Conservation (phyloP, 1,139 yeast species). For the Oligophagozyma castellii region DNA sequence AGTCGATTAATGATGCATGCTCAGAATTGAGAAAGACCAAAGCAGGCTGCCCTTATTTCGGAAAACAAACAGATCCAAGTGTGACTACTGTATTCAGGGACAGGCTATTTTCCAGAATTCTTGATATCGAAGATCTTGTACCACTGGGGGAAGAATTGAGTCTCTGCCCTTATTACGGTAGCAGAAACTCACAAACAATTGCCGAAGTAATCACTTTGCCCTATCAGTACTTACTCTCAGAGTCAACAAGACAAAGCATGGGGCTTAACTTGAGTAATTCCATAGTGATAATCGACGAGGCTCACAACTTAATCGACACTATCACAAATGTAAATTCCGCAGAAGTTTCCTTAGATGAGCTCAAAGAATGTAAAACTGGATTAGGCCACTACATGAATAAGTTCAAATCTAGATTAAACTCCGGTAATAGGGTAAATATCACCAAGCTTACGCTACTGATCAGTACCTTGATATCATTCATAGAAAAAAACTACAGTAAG, state of each 20-base stretch:
- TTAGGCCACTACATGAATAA: constrained; percentile 43
- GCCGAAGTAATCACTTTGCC: constrained; percentile 78
- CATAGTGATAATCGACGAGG: constrained; percentile 79
- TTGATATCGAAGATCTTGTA: constrained; percentile 75
- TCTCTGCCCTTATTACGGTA: constrained; percentile 75
- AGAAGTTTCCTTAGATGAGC: constrained; percentile 37
- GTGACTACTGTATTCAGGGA: constrained; percentile 42
- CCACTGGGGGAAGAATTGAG: constrained; percentile 41
- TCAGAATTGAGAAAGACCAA: constrained; percentile 35
- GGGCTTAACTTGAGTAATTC: constrained; percentile 48
- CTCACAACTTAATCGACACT: constrained; percentile 77
- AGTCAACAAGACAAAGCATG: constrained; percentile 45
- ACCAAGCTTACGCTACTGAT: constrained; percentile 51
- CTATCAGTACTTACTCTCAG: constrained; percentile 64
- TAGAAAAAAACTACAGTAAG: constrained; percentile 27
- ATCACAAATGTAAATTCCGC: constrained; percentile 59
- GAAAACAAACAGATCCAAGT: constrained; percentile 22
- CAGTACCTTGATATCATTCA: constrained; percentile 36
- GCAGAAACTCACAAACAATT: constrained; percentile 38
- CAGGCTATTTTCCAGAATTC: constrained; percentile 42
- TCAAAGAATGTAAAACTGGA: constrained; percentile 28
- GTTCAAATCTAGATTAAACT: constrained; percentile 49
- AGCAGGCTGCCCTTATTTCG: constrained; percentile 41
- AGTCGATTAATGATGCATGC: constrained; percentile 74
- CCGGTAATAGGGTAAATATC: constrained; percentile 62